These are phyloP conservation scores for Fusarium sambucinum DNA, from an alignment of 2,329 filamentous ascomycete species.

Conservation along the genomic window DNA sequence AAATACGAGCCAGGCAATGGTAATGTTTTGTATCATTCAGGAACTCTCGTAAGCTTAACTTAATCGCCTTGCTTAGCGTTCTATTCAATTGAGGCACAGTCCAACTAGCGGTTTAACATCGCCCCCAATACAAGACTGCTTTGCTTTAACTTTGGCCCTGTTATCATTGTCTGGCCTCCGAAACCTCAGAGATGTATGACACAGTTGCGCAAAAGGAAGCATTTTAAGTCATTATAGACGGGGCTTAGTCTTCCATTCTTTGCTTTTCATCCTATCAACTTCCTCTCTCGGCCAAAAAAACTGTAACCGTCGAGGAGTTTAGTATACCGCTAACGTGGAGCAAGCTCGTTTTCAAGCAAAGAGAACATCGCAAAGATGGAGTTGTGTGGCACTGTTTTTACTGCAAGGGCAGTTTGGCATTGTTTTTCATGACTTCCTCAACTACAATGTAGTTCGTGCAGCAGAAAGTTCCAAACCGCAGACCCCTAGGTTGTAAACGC, in stretches of 20 bases:
- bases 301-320: not conserved
- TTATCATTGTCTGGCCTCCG: slow-evolving; percentile 1
- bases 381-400: slow-evolving; percentile 6
- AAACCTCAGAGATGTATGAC: not conserved
- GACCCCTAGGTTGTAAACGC: accelerated
- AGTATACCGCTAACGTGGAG: not conserved
- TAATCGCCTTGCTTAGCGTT: not conserved
- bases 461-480: not conserved
- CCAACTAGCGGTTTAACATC: slow-evolving; percentile 2
- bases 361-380: slow-evolving; percentile 22
- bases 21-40: not conserved
- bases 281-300: slow-evolving; percentile 15
- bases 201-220: not conserved
- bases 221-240: not conserved
- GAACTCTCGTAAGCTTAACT: not conserved
- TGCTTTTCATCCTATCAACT: slow-evolving; percentile 19
- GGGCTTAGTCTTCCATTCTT: slow-evolving; percentile 6
- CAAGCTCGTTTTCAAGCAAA: slow-evolving; percentile 15
- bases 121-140: slow-evolving; percentile 5
- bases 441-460: slow-evolving; percentile 10
- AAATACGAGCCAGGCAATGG: not conserved
- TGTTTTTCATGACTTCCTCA: not conserved
- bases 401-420: not conserved
- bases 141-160: not conserved
- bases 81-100: slow-evolving; percentile 20